phyloP scores from a whole-genome alignment of 2,329 filamentous ascomycete genomes.

The Xylaria sp. region DNA sequence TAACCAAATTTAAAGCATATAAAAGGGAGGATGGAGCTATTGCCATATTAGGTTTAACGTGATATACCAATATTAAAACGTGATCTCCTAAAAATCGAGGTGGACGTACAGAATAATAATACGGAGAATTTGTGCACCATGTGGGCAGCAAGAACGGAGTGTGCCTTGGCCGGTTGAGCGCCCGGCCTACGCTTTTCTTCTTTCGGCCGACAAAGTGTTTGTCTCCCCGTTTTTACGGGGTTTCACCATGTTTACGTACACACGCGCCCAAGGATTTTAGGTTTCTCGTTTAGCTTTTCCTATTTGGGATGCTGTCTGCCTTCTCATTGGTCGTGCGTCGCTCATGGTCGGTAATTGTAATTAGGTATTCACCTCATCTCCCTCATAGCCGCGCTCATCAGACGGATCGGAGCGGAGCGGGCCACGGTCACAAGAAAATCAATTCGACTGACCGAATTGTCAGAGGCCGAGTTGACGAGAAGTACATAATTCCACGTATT shows the following conservation, averaged over 20 bases:
- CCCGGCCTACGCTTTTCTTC: conserved; percentile 13
- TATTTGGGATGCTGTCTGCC: conserved; percentile 17
- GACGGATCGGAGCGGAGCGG: conserved; percentile 30
- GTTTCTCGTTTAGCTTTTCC: conserved; percentile 35
- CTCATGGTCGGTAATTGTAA: neutral
- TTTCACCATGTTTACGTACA: conserved; percentile 3
- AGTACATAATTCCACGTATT: conserved; percentile 12
- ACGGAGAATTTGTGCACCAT: conserved; percentile 17
- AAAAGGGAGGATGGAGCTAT: no score
- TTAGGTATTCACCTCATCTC: conserved; percentile 16
- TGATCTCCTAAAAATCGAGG: neutral
- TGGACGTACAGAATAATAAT: neutral
- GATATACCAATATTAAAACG: no score
- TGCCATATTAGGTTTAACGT: no score
- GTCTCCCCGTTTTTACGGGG: conserved; percentile 26
- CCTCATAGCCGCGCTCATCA: conserved; percentile 13
- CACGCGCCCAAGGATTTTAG: conserved; percentile 12
- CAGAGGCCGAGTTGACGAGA: conserved; percentile 6
- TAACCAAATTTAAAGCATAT: no score
- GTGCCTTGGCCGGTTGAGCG: conserved; percentile 20
- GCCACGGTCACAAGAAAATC: conserved; percentile 13
- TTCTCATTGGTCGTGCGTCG: conserved; percentile 22
- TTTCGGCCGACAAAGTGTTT: conserved; percentile 13
- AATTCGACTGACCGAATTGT: conserved; percentile 11
- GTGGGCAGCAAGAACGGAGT: conserved; percentile 19